These are phyloP conservation scores for Fraxinus xanthoxyloides DNA, from an alignment of 305 asterid genomes.

Conservation along the genomic window DNA sequence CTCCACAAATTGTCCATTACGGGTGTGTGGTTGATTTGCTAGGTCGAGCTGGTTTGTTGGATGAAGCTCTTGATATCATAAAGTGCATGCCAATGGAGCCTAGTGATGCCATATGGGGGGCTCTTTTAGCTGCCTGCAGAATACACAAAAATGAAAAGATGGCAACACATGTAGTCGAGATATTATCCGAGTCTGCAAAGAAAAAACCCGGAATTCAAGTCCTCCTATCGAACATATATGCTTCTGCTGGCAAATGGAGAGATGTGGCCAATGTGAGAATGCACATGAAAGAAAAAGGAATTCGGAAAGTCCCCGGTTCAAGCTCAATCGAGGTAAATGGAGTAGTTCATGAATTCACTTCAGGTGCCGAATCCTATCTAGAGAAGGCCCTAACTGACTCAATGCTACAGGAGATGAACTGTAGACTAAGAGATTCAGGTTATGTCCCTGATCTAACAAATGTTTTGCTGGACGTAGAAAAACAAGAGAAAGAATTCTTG, in stretches of 20 bases:
- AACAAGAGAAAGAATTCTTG: conserved; percentile 45
- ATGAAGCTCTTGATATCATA: conserved; percentile 39
- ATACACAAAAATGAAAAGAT: conserved; percentile 40
- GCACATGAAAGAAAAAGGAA: conserved; percentile 51
- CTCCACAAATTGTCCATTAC: conserved; percentile 43
- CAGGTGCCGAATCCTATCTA: conserved; percentile 36
- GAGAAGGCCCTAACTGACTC: conserved; percentile 2
- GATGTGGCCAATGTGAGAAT: conserved; percentile 50
- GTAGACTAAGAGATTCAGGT: conserved; percentile 39
- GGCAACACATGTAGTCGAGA: conserved; percentile 28
- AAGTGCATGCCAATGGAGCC: conserved; percentile 45
- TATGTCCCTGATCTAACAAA: conserved; percentile 44
- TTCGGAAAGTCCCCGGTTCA: conserved; percentile 49
- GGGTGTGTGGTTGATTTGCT: conserved; percentile 54
- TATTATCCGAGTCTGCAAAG: conserved; percentile 21
- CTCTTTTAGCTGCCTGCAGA: conserved; percentile 49
- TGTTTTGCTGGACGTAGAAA: conserved; percentile 44
- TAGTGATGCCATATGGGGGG: conserved; percentile 46
- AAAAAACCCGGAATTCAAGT: conserved; percentile 46
- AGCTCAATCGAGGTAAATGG: conserved; percentile 52
- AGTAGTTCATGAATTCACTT: conserved; percentile 50
- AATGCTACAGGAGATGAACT: conserved; percentile 47
- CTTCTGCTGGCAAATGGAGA: conserved; percentile 46
- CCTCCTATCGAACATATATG: conserved; percentile 55
- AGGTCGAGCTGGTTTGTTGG: conserved; percentile 55